Evolutionary conservation across 2,329 filamentous ascomycete species (phyloP).

Genomic region (Dactylellina haptotyla): DNA sequence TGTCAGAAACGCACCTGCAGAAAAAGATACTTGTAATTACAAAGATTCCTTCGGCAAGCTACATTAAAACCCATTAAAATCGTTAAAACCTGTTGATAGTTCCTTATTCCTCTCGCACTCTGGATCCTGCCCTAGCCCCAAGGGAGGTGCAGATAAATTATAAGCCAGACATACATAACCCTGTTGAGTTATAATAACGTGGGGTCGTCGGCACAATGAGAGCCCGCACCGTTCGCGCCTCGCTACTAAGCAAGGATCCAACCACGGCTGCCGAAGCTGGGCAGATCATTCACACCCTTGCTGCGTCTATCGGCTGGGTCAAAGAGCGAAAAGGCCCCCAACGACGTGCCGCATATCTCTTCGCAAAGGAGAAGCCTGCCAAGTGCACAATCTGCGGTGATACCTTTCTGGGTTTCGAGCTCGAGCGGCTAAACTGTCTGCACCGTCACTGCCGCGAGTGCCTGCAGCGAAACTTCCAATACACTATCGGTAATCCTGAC

Average conservation of each 20-base stretch:
- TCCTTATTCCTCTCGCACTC: background rate
- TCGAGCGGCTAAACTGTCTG: constrained; percentile 34
- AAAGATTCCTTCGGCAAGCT: background rate
- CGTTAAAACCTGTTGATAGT: background rate
- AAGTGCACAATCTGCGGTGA: constrained; percentile 44
- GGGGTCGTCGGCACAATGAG: constrained; percentile 5
- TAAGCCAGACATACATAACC: no score
- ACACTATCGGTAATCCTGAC: constrained; percentile 22
- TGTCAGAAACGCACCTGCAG: constrained; percentile 7
- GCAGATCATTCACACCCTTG: constrained; percentile 21
- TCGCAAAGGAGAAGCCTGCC: background rate
- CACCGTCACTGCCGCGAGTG: constrained; percentile 47
- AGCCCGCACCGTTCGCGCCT: constrained; percentile 1
- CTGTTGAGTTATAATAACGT: no score
- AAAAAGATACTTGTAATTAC: background rate
- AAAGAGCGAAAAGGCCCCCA: background rate
- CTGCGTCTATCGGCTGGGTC: constrained; percentile 26
- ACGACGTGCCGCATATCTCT: background rate
- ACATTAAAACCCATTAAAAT: background rate
- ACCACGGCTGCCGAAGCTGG: constrained; percentile 27
- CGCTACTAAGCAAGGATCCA: constrained; percentile 38
- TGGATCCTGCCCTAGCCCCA: constrained; percentile 28
- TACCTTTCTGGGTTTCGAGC: constrained; percentile 31
- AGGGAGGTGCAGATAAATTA: no score
- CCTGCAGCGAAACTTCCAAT: constrained; percentile 31